Evolutionary conservation across 768 basidiomycete genomes (phyloP), one percentile per base, ranked within the genome.

Genomic region (Mycena belliarum): DNA sequence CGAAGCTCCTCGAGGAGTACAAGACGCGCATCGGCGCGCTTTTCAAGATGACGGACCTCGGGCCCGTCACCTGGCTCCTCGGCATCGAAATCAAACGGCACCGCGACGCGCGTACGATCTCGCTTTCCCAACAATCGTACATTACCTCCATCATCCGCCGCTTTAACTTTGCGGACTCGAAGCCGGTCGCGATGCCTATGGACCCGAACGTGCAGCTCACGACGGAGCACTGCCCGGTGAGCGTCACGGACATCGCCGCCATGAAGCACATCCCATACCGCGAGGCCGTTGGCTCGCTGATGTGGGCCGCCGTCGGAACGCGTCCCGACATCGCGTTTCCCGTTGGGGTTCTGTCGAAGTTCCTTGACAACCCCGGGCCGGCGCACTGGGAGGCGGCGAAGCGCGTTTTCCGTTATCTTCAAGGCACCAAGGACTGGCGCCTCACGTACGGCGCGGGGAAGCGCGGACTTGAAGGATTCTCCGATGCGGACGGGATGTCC

Each of bases 21-120:
- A 54, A 54, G 43, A 47, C 28, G n/a, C 50, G 40, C 20, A 42
- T 52, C 23, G 50, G 50, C 21, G 29, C 28, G 26, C 46, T 47
- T 32, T 47, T 47, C 46, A 47, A 47, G 46, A 47, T 47, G 46
- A 35, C 35, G 35, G 35, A 35, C 35, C 35, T 35, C 35, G 35
- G 35, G 35, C 35, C 35, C 35, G 35, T 35, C 35, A 35, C 10
- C 15, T 35, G 35, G 35, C 35, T 35, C 8, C 35, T 35, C 35
- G 35, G 35, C 46, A 41, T 41, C 40, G 40, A 41, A 41, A 41
- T 41, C 40, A 41, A 41, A 15, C 40, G 40, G 9, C 7, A 41
- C 40, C 40, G 40, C 7, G 40, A 41, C 6, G 40, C 40, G 18
- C 21, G 40, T 41, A 41, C 21, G 40, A 41, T 41, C 40, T 41